A percentile compares a stretch with the other conserved stretches of the same genome.
phyloP scores from a whole-genome alignment of 495 filamentous ascomycete species.

The Lophiostoma macrostomum region DNA sequence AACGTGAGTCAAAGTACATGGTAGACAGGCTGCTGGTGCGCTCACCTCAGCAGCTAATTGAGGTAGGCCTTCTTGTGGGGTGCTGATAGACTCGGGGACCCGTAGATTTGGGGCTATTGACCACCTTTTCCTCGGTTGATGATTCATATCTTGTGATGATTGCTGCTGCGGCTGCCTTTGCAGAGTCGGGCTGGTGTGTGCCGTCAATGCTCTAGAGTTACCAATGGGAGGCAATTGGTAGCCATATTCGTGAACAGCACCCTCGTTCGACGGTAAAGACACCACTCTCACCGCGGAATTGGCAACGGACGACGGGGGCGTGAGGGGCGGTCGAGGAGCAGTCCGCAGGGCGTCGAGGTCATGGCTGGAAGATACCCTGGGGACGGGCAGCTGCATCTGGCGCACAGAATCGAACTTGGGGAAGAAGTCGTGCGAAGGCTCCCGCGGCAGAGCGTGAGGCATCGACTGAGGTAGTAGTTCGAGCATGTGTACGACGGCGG shows the following conservation, averaged over 20 bases:
- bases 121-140: slow-evolving; percentile 12
- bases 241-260: slow-evolving; percentile 16
- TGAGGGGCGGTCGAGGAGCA: slow-evolving; percentile 17
- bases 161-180: slow-evolving; percentile 4
- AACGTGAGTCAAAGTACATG: slow-evolving; percentile 8
- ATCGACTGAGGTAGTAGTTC: slow-evolving; percentile 34
- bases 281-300: slow-evolving; percentile 23
- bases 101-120: slow-evolving; percentile 33
- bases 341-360: slow-evolving; percentile 2
- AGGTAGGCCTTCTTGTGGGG: slow-evolving; percentile 32
- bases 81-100: slow-evolving; percentile 28
- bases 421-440: slow-evolving; percentile 29
- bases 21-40: too few relatives aligned
- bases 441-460: slow-evolving; percentile 31
- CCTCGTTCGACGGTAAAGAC: slow-evolving; percentile 18
- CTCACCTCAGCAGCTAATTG: slow-evolving; percentile 35
- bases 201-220: slow-evolving; percentile 15
- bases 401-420: slow-evolving; percentile 15
- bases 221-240: slow-evolving; percentile 23
- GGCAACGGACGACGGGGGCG: slow-evolving; percentile 20
- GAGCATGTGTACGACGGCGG: slow-evolving; percentile 23
- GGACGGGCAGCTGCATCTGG: slow-evolving; percentile 30
- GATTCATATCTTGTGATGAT: slow-evolving; percentile 11
- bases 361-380: slow-evolving; percentile 6
- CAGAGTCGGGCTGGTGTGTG: slow-evolving; percentile 6